Evolutionary conservation across 2,329 filamentous ascomycete species (phyloP).

Genomic region (Amylocarpus encephaloides): DNA sequence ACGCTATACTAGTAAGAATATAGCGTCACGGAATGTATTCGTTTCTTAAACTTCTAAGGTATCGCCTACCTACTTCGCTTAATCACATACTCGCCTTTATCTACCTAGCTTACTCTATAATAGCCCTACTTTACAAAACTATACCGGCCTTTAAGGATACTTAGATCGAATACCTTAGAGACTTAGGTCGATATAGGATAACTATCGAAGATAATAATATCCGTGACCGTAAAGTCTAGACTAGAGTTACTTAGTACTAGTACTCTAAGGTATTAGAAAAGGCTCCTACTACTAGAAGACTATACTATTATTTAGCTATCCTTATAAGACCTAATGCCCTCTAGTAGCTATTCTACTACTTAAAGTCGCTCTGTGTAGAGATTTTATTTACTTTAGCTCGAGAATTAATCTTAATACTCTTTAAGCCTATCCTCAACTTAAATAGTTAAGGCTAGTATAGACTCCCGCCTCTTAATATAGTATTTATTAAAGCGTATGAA

Average conservation of each 20-base stretch:
- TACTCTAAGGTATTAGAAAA: constrained; percentile 61
- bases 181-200: constrained; percentile 62
- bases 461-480: constrained; percentile 45
- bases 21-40: constrained; percentile 83
- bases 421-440: constrained; percentile 53
- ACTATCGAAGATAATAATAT: constrained; percentile 3
- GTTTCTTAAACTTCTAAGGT: constrained; percentile 68
- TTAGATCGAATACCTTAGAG: constrained; percentile 79
- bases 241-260: neutral
- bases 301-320: constrained; percentile 87
- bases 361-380: constrained; percentile 59
- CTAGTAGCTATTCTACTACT: constrained; percentile 67
- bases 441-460: constrained; percentile 33
- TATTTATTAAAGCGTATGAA: constrained; percentile 58
- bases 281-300: constrained; percentile 64
- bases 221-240: constrained; percentile 1
- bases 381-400: constrained; percentile 54
- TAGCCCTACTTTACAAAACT: constrained; percentile 76
- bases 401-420: constrained; percentile 64
- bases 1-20: constrained; percentile 85
- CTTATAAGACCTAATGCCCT: constrained; percentile 63
- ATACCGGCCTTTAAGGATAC: constrained; percentile 74
- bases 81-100: constrained; percentile 90
- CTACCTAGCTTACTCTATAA: constrained; percentile 80
- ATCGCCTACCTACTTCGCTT: constrained; percentile 64